phyloP scores from a whole-genome alignment of 2,329 filamentous ascomycete genomes.

The Trichoderma sp. region DNA sequence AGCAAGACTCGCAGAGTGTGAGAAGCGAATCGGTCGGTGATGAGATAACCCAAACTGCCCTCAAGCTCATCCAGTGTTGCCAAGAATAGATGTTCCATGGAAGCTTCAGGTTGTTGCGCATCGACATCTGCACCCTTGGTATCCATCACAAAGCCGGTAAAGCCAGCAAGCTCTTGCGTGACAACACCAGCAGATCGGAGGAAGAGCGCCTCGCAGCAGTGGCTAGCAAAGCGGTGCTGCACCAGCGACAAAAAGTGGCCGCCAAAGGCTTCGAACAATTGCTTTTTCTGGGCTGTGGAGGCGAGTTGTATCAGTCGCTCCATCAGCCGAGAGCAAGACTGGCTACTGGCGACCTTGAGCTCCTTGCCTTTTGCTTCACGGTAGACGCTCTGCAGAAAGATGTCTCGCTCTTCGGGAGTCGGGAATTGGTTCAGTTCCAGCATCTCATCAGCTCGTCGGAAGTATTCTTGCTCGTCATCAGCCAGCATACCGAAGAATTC shows the following conservation, averaged over 20 bases:
- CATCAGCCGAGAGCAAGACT: conserved; percentile 90
- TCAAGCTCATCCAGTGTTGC: conserved; percentile 84
- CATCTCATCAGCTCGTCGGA: conserved; percentile 82
- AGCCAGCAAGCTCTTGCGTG: conserved; percentile 62
- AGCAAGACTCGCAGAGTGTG: conserved; percentile 85
- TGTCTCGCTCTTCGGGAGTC: conserved; percentile 65
- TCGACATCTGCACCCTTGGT: conserved; percentile 40
- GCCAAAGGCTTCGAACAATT: conserved; percentile 78
- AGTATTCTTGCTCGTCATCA: conserved; percentile 93
- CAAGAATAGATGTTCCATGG: conserved; percentile 84
- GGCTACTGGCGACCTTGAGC: conserved; percentile 91
- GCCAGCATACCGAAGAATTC: conserved; percentile 93
- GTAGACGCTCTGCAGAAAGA: conserved; percentile 80
- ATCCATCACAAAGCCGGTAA: conserved; percentile 39
- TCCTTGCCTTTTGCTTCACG: conserved; percentile 87
- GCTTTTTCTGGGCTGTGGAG: conserved; percentile 75
- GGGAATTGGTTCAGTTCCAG: conserved; percentile 87
- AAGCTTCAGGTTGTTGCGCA: conserved; percentile 50
- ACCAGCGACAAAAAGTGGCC: conserved; percentile 86
- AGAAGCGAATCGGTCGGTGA: conserved; percentile 87
- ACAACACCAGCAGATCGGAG: conserved; percentile 76
- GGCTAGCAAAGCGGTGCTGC: conserved; percentile 93
- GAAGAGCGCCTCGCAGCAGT: conserved; percentile 95
- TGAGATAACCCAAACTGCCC: conserved; percentile 73
- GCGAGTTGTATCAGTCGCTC: conserved; percentile 86